A percentile compares a stretch with the other conserved stretches of the same genome.
Conservation (phyloP, 176 grass and related monocot genomes). For the Oryza meyeriana region DNA sequence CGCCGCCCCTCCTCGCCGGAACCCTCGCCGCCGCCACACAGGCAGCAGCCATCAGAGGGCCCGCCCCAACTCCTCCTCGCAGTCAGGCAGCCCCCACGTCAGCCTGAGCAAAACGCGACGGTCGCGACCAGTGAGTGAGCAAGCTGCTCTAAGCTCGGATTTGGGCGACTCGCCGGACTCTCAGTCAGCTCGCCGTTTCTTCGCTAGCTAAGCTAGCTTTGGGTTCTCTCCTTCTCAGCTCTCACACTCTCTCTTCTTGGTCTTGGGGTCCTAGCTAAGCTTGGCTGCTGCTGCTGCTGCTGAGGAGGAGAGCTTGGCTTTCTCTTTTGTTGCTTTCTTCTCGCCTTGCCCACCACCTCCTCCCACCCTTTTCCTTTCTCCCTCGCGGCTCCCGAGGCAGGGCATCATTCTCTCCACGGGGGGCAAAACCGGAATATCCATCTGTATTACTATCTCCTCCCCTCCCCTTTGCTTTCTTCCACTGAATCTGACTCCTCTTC, state of each 20-base stretch:
- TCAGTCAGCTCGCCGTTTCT: background rate
- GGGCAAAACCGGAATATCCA: conserved; percentile 38
- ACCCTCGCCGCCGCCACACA: conserved; percentile 42
- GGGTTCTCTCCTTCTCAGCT: background rate
- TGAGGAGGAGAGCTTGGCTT: conserved; percentile 14
- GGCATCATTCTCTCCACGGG: conserved; percentile 56
- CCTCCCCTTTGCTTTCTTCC: background rate
- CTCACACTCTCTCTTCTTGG: background rate
- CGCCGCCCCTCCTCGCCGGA: conserved; percentile 31
- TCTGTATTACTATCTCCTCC: background rate
- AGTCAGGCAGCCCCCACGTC: background rate
- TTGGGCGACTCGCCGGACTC: background rate
- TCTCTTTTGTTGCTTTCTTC: conserved; percentile 31
- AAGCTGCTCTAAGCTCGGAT: background rate
- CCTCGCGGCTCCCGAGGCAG: conserved; percentile 43
- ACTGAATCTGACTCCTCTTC: too few species aligned
- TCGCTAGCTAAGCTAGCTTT: background rate
- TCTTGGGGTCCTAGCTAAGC: background rate
- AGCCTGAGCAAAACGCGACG: background rate
- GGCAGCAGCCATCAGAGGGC: conserved; percentile 54
- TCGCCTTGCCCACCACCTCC: background rate
- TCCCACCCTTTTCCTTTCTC: background rate
- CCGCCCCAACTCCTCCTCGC: too few species aligned
- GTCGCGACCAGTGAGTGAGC: background rate
- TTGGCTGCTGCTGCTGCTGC: background rate